Evolutionary conservation across 2,329 filamentous ascomycete species (phyloP).

Genomic region (Amauroascus verrucosus): DNA sequence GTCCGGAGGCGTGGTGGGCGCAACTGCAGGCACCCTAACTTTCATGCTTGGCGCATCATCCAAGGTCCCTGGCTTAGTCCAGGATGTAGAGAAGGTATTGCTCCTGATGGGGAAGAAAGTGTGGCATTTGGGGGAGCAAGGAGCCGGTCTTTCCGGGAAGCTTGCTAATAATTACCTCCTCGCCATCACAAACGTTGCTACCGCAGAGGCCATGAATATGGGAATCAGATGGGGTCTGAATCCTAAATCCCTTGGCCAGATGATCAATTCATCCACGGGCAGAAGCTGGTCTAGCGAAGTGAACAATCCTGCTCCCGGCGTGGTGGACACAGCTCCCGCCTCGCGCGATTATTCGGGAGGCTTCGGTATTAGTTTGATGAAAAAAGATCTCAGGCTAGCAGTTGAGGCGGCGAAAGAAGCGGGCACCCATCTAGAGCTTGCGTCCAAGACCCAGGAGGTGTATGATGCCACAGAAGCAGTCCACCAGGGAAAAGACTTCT

Average conservation of each 20-base stretch:
- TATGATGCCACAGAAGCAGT: constrained; percentile 57
- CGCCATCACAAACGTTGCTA: constrained; percentile 78
- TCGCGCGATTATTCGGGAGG: constrained; percentile 65
- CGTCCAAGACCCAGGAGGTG: constrained; percentile 51
- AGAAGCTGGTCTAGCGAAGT: constrained; percentile 90
- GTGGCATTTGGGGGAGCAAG: constrained; percentile 74
- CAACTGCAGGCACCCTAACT: constrained; percentile 73
- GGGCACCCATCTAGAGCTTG: constrained; percentile 56
- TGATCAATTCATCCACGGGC: constrained; percentile 93
- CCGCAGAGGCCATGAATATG: constrained; percentile 57
- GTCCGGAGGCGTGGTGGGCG: constrained; percentile 91
- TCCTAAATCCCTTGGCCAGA: constrained; percentile 59
- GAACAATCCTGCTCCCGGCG: constrained; percentile 87
- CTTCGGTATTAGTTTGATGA: constrained; percentile 68
- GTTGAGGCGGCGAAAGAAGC: constrained; percentile 61
- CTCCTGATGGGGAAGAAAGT: constrained; percentile 77
- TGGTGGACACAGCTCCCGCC: constrained; percentile 65
- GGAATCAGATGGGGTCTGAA: constrained; percentile 54
- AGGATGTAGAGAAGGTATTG: constrained; percentile 58
- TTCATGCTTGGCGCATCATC: constrained; percentile 80
- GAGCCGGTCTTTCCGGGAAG: constrained; percentile 80
- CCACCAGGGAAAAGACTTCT: constrained; percentile 66
- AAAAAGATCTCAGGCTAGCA: constrained; percentile 65
- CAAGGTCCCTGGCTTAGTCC: constrained; percentile 42
- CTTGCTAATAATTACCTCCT: constrained; percentile 96